phyloP scores from a whole-genome alignment of 1,139 yeast species.

The Yamadazyma jaroonii region DNA sequence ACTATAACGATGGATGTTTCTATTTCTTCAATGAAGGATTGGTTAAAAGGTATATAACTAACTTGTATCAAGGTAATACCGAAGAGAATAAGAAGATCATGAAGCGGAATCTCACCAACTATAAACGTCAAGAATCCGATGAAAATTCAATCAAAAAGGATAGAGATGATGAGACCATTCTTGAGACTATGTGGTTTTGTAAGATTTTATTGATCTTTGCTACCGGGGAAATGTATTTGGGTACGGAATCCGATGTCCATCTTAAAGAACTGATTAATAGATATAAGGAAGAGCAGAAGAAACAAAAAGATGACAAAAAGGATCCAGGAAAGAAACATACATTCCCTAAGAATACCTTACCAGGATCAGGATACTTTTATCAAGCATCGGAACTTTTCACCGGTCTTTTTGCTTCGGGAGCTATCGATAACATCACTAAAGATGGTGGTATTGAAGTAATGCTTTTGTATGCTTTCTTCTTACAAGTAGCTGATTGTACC shows the following conservation, averaged over 20 bases:
- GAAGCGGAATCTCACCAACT: constrained; percentile 27
- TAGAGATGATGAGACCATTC: constrained; percentile 53
- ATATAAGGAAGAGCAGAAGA: constrained; percentile 34
- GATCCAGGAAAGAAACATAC: constrained; percentile 6
- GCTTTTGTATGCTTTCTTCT: constrained; percentile 72
- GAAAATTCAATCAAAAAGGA: constrained; percentile 45
- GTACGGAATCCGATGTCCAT: constrained; percentile 56
- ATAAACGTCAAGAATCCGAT: constrained; percentile 29
- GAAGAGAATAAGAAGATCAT: constrained; percentile 39
- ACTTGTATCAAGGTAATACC: constrained; percentile 52
- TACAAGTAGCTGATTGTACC: constrained; percentile 84
- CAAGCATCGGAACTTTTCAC: constrained; percentile 76
- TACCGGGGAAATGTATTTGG: constrained; percentile 81
- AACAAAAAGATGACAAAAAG: constrained; percentile 17
- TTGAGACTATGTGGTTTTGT: constrained; percentile 81
- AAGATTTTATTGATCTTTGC: constrained; percentile 74
- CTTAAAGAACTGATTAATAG: constrained; percentile 23
- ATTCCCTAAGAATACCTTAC: constrained; percentile 44
- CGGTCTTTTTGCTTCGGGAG: constrained; percentile 75
- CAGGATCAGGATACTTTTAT: constrained; percentile 74
- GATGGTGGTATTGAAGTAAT: constrained; percentile 84
- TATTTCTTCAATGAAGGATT: constrained; percentile 83
- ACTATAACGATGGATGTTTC: constrained; percentile 81
- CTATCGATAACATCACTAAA: constrained; percentile 70
- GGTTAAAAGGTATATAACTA: constrained; percentile 61